Base-by-base conservation (phyloP, 1,284 basidiomycete genomes). In the Ganoderma multipileum region DNA sequence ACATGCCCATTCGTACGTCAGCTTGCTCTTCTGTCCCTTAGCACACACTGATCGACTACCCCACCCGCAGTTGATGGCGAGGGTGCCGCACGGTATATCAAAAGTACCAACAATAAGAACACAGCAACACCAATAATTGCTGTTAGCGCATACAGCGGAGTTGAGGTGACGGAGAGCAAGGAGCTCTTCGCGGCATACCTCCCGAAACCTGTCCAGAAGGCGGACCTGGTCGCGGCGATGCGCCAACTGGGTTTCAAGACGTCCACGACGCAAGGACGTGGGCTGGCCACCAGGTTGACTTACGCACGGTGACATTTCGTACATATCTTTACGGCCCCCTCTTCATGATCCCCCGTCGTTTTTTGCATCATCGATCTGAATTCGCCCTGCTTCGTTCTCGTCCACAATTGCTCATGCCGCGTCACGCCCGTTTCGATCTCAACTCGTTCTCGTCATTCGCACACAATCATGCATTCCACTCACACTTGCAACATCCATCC, bases 21-120 rank as follows among this genome's bases (percentile, higher is more conserved):
- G 55, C 61, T n/a, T 59, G 63, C 28, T 55, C 57, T 12, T 11
- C 16, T 44, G 44, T 30, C 12, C 23, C 5, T 18, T 44, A 14
- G 30, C 47, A 55, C 64, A 23, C 61, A 69, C 74, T 79, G 38
- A 80, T 64, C 66, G 5, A 63, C 30, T n/a, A 67, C 74, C 61
- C 67, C 23, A 67, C 74, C 61, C 67, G 39, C 72, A 92, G 94
- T 97, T 73, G 94, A 96, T 77, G 96, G 96, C 55, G 95, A 97
- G 81, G 92, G 93, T 73, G 96, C 95, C 54, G 95, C 96, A 33
- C 87, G 93, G 71, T 97, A 97, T 82, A 95, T 98, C 84, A 96
- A 95, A 85, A 95, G 90, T 76, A 97, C 95, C n/a, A 94, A 94
- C 77, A 95, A 95, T 83, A 94, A 91, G 84, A 97, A 97, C 76